A percentile compares a stretch with the other conserved stretches of the same genome.
phyloP scores from a whole-genome alignment of 176 grass and related monocot species.

The Rhynchospora breviuscula region DNA sequence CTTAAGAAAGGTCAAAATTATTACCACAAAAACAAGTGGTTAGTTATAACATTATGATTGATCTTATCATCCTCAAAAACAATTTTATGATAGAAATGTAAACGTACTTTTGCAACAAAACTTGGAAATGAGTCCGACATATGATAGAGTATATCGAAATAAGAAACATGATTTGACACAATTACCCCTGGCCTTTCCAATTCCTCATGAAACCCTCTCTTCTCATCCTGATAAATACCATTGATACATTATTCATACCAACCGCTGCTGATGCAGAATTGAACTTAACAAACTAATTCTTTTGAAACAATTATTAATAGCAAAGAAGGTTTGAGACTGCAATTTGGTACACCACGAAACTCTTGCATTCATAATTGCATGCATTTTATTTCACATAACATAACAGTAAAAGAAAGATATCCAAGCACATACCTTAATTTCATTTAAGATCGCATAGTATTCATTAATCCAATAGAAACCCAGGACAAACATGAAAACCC shows the following conservation, averaged over 20 bases:
- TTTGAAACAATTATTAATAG: background rate
- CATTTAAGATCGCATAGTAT: conserved; percentile 3
- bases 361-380: background rate
- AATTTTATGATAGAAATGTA: background rate
- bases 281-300: background rate
- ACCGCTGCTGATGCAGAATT: background rate
- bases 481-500: conserved; percentile 3
- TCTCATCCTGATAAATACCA: background rate
- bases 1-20: conserved; percentile 34
- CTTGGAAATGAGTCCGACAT: conserved; percentile 89
- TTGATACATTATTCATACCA: too few relatives aligned
- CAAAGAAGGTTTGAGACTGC: background rate
- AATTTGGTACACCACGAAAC: background rate
- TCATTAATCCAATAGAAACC: conserved; percentile 16
- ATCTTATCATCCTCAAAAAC: background rate
- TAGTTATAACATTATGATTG: background rate
- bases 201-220: conserved; percentile 6
- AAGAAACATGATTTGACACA: conserved; percentile 89
- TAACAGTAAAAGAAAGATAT: background rate
- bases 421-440: background rate
- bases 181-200: conserved; percentile 58
- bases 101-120: conserved; percentile 88
- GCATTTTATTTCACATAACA: background rate
- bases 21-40: conserved; percentile 30
- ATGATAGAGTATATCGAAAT: conserved; percentile 96